Conservation (phyloP, 192 early-diverging fungal genomes). For the Coemansia sp. region DNA sequence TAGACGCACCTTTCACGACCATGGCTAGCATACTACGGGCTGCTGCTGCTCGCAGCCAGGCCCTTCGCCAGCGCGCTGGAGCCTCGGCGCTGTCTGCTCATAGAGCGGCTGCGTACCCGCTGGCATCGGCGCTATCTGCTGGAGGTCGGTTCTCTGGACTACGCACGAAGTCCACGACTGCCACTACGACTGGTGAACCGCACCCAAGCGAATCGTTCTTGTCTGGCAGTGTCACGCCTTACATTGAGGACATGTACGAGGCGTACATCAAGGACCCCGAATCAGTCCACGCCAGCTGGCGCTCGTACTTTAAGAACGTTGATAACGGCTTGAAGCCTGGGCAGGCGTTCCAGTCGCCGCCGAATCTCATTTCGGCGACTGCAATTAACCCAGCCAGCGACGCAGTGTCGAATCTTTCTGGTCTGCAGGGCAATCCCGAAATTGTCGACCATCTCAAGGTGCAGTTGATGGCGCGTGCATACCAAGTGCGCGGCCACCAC, state of each 20-base stretch:
- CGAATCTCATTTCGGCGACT: slow-evolving; percentile 72
- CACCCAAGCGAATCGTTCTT: slow-evolving; percentile 80
- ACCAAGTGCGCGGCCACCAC: slow-evolving; percentile 95
- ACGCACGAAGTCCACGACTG: slow-evolving; percentile 42
- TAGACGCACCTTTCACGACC: slow-evolving; percentile 11
- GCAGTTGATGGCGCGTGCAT: slow-evolving; percentile 93
- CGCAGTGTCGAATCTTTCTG: slow-evolving; percentile 48
- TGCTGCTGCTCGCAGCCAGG: slow-evolving; percentile 45
- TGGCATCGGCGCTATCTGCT: slow-evolving; percentile 22
- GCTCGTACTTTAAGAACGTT: slow-evolving; percentile 91
- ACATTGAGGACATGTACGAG: slow-evolving; percentile 96
- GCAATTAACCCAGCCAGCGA: slow-evolving; percentile 63
- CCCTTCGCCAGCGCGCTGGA: slow-evolving; percentile 42
- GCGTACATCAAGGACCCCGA: slow-evolving; percentile 89
- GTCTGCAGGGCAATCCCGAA: slow-evolving; percentile 63
- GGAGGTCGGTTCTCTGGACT: slow-evolving; percentile 12
- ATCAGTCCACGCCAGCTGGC: slow-evolving; percentile 95
- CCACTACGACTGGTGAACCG: slow-evolving; percentile 29
- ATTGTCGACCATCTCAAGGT: slow-evolving; percentile 98
- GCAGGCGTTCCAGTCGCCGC: slow-evolving; percentile 80
- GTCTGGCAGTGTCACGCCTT: slow-evolving; percentile 79
- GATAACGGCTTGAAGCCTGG: slow-evolving; percentile 63
- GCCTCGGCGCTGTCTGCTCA: slow-evolving; percentile 24
- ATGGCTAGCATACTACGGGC: slow-evolving; percentile 55
- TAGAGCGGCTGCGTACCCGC: slow-evolving; percentile 13